Evolutionary conservation across 1,139 yeast species (phyloP).

Genomic region (Geotrichum restrictum): DNA sequence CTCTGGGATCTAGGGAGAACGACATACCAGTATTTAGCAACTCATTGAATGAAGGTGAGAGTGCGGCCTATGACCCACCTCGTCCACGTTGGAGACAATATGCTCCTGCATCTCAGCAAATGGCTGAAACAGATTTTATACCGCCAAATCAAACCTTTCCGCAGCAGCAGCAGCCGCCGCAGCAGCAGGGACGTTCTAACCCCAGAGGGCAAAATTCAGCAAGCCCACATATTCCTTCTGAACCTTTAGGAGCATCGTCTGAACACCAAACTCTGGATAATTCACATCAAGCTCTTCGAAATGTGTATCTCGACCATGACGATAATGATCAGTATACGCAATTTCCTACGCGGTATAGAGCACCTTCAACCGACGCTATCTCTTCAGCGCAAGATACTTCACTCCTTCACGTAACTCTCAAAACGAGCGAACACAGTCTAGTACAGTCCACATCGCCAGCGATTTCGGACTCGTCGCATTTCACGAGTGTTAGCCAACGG

Average conservation of each 20-base stretch:
- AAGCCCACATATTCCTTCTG: too few relatives aligned
- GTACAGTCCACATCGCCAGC: conserved; percentile 32
- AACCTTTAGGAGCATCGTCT: too few relatives aligned
- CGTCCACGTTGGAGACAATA: conserved; percentile 1
- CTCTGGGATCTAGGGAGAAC: not conserved
- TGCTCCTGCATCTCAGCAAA: not conserved
- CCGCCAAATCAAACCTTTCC: too few relatives aligned
- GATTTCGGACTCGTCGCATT: conserved; percentile 50
- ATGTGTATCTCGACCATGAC: conserved; percentile 14
- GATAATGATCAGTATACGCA: conserved; percentile 3
- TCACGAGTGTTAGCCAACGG: conserved; percentile 77
- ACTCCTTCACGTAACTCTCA: not conserved
- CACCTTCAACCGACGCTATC: too few relatives aligned
- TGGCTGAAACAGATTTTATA: too few relatives aligned
- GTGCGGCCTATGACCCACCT: conserved; percentile 2
- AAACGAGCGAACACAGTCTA: not conserved
- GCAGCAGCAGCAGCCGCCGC: too few relatives aligned
- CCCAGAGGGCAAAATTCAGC: too few relatives aligned
- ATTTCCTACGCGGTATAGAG: too few relatives aligned
- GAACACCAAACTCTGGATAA: not conserved
- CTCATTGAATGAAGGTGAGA: too few relatives aligned
- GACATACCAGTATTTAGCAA: too few relatives aligned
- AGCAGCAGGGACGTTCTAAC: too few relatives aligned
- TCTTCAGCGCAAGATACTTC: too few relatives aligned
- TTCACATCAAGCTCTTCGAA: conserved; percentile 5